Conservation (phyloP, 768 basidiomycete genomes). For the Amanita muscaria region DNA sequence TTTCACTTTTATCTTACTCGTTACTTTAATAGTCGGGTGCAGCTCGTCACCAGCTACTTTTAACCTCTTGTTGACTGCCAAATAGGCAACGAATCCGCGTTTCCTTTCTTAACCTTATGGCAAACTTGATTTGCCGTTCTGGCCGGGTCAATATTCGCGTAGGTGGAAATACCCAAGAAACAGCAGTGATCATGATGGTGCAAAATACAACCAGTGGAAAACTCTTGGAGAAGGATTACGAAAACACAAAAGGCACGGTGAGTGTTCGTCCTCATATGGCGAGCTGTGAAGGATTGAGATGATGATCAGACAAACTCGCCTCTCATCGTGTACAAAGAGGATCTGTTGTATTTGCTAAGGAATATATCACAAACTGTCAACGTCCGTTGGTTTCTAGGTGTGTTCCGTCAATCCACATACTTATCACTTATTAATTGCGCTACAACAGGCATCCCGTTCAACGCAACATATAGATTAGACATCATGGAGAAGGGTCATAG, state of each 20-base stretch:
- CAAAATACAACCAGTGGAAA: constrained; percentile 37
- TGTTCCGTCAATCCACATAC: too few relatives aligned
- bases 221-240: constrained; percentile 37
- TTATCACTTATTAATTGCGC: background rate
- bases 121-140: constrained; percentile 56
- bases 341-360: constrained; percentile 56
- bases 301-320: constrained; percentile 50
- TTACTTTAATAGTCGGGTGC: too few relatives aligned
- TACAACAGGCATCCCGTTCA: constrained; percentile 48
- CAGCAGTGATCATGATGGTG: constrained; percentile 36
- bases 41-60: too few relatives aligned
- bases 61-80: too few relatives aligned
- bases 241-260: constrained; percentile 4
- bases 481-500: constrained; percentile 59
- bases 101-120: constrained; percentile 73
- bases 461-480: constrained; percentile 46
- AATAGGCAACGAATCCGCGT: constrained; percentile 41
- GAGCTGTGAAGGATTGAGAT: background rate
- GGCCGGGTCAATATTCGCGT: constrained; percentile 58
- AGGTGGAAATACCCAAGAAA: constrained; percentile 59
- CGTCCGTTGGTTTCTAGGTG: constrained; percentile 46
- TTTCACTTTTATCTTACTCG: background rate
- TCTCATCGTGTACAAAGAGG: constrained; percentile 52
- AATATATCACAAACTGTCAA: constrained; percentile 52
- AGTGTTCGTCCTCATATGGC: constrained; percentile 17